Percentiles rank a stretch among this genome's conserved stretches.
Evolutionary conservation across 73 alveolate species (phyloP).

Genomic region (Blepharisma japonicum): DNA sequence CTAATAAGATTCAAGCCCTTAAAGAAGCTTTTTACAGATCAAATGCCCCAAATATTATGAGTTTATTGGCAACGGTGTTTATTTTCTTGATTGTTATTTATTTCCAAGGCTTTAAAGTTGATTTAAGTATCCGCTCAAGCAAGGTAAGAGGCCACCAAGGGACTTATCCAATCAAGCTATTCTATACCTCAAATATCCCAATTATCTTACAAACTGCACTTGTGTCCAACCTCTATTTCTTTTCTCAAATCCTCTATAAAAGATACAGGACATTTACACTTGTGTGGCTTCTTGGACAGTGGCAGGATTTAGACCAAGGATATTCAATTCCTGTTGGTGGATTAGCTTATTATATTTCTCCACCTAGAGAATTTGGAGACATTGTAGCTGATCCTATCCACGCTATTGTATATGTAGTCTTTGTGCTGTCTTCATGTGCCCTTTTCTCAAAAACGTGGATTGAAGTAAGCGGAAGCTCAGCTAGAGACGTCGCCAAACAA

Average conservation of each 20-base stretch:
- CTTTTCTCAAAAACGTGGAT: constrained; percentile 99
- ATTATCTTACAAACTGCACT: constrained; percentile 98
- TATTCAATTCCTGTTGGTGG: constrained; percentile 99
- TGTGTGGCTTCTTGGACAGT: constrained; percentile 93
- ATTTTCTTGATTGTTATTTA: constrained; percentile 97
- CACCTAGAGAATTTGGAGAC: constrained; percentile 90
- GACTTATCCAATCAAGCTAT: constrained; percentile 99
- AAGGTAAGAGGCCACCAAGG: constrained; percentile 92
- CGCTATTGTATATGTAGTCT: constrained; percentile 93
- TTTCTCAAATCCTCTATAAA: constrained; percentile 97
- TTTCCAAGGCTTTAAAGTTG: constrained; percentile 97
- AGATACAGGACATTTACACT: constrained; percentile 95
- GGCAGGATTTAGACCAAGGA: constrained; percentile 92
- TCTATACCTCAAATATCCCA: constrained; percentile 99
- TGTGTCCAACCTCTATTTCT: constrained; percentile 98
- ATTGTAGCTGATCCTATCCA: constrained; percentile 92
- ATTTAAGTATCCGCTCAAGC: constrained; percentile 74
- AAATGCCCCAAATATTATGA: constrained; percentile 94
- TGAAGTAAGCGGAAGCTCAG: constrained; percentile 97
- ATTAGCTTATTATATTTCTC: constrained; percentile 97
- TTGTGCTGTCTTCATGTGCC: constrained; percentile 98
- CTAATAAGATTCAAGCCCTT: constrained; percentile 87
- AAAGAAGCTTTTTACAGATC: constrained; percentile 93
- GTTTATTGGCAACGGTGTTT: constrained; percentile 95
- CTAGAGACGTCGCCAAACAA: constrained; percentile 98